Conservation (phyloP, 208 protist genomes). For the Lotmaria passim region DNA sequence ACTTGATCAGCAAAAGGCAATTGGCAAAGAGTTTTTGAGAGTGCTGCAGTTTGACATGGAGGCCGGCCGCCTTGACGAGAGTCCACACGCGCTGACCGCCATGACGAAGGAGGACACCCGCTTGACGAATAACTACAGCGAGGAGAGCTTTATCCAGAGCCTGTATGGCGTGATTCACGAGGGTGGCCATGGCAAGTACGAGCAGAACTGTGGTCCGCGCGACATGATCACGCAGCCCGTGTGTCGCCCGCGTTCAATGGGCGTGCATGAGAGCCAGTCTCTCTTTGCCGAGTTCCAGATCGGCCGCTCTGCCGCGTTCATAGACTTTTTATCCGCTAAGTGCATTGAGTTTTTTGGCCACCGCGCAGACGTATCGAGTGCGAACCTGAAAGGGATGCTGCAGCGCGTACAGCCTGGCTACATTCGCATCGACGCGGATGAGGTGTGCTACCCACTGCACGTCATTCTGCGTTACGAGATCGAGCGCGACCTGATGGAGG, state of each 20-base stretch:
- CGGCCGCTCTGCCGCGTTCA: constrained; percentile 58
- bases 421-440: constrained; percentile 87
- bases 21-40: constrained; percentile 37
- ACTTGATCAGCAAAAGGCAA: constrained; percentile 38
- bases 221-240: constrained; percentile 54
- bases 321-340: constrained; percentile 55
- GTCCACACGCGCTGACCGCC: constrained; percentile 75
- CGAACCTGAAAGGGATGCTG: constrained; percentile 57
- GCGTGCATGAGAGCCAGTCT: constrained; percentile 90
- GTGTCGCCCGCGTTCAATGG: constrained; percentile 50
- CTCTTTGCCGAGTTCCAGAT: constrained; percentile 89
- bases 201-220: constrained; percentile 65
- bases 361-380: constrained; percentile 50
- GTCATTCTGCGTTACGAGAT: too few species aligned
- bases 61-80: constrained; percentile 64
- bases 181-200: constrained; percentile 20
- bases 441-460: too few species aligned
- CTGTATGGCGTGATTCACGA: constrained; percentile 33
- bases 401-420: constrained; percentile 69
- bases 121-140: constrained; percentile 75
- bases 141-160: constrained; percentile 40
- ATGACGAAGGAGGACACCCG: constrained; percentile 65
- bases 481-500: too few species aligned
- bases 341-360: constrained; percentile 54
- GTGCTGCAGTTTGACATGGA: constrained; percentile 81